These are phyloP conservation scores for Sporothrix euskadiensis DNA, from an alignment of 2,329 filamentous ascomycete genomes.

Conservation along the genomic window DNA sequence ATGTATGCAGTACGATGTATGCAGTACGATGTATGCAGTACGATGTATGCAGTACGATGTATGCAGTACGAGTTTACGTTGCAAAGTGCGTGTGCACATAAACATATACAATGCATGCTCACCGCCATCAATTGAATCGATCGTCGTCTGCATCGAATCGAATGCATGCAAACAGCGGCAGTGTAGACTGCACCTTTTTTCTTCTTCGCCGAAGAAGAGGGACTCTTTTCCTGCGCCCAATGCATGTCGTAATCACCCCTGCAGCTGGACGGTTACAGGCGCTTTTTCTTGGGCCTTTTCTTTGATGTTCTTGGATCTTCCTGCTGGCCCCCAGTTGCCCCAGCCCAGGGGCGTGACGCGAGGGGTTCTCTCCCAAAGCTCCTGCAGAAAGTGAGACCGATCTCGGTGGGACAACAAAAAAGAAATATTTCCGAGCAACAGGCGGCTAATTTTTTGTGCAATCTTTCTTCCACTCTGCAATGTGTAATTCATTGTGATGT, in stretches of 20 bases:
- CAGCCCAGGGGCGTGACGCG: background rate
- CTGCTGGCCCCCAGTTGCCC: background rate
- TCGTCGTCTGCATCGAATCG: background rate
- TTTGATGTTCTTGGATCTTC: background rate
- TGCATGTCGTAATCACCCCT: conserved; percentile 19
- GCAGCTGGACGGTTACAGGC: background rate
- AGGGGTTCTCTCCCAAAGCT: background rate
- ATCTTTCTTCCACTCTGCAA: background rate
- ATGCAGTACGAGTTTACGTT: no score
- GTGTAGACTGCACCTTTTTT: background rate
- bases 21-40: no score
- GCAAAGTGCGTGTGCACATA: background rate
- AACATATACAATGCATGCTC: background rate
- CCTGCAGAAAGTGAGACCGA: background rate
- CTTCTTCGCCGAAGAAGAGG: conserved; percentile 17
- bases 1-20: no score
- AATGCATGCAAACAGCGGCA: background rate
- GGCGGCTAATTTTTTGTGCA: background rate
- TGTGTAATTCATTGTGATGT: background rate
- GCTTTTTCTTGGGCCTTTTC: background rate
- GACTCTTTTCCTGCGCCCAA: background rate
- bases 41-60: no score
- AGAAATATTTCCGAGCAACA: background rate
- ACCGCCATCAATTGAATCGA: background rate
- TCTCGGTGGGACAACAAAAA: background rate